These are phyloP conservation scores for Scutellaria baicalensis DNA, from an alignment of 257 asterid genomes.

Conservation along the genomic window DNA sequence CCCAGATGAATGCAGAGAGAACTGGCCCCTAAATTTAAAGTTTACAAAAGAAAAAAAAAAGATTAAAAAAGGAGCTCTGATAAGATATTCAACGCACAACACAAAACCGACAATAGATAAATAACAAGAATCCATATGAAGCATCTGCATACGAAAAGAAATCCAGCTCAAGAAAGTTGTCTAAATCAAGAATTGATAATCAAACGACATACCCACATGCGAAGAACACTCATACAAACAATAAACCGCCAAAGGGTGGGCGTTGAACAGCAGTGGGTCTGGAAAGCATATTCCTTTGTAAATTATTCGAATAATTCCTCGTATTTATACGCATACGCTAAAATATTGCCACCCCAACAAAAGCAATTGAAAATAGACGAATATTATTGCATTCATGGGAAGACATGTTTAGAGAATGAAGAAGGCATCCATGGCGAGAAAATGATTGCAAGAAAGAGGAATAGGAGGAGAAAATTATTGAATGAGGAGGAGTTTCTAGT, in stretches of 20 bases:
- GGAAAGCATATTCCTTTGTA: constrained; percentile 56
- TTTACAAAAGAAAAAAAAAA: not conserved
- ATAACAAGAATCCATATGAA: not conserved
- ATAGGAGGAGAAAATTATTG: not conserved
- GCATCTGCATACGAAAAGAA: not conserved
- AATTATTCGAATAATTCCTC: constrained; percentile 53
- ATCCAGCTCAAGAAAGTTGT: constrained; percentile 35
- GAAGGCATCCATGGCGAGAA: not conserved
- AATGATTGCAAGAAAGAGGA: not conserved
- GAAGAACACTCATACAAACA: constrained; percentile 31
- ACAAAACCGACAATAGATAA: constrained; percentile 8
- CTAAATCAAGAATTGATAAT: constrained; percentile 21
- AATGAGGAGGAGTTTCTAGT: not conserved
- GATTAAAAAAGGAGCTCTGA: not conserved
- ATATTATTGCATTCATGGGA: constrained; percentile 10
- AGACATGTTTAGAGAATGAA: constrained; percentile 1
- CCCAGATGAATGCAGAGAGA: constrained; percentile 12
- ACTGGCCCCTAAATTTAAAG: constrained; percentile 1
- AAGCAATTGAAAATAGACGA: not conserved
- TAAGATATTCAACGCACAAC: not conserved
- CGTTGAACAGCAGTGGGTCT: constrained; percentile 34
- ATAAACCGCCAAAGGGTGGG: constrained; percentile 51
- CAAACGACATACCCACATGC: constrained; percentile 39
- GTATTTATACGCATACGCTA: constrained; percentile 15
- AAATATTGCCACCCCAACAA: constrained; percentile 19